Percentiles rank a stretch among this genome's conserved stretches.
Conservation (phyloP, 2,329 filamentous ascomycete species). For the Ceratocystis cubensis region DNA sequence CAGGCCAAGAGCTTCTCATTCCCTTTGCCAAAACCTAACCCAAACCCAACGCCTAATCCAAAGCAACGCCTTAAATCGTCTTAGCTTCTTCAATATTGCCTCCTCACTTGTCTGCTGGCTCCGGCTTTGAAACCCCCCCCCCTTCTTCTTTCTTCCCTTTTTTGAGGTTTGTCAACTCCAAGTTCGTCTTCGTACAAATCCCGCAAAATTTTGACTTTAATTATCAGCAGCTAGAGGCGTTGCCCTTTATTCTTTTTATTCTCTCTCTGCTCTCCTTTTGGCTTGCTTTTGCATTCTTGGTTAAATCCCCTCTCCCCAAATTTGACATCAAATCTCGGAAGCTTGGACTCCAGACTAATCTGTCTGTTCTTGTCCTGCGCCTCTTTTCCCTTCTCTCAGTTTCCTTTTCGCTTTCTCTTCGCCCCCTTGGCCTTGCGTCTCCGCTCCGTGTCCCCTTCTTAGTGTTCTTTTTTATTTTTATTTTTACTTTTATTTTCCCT, state of each 20-base stretch:
- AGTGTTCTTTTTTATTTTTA: background rate
- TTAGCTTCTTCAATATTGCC: background rate
- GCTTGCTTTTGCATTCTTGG: background rate
- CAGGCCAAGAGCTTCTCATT: too few relatives aligned
- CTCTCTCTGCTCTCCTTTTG: background rate
- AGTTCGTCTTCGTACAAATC: constrained; percentile 9
- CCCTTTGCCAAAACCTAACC: too few relatives aligned
- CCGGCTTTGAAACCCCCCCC: background rate
- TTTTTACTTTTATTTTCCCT: background rate
- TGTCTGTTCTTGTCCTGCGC: background rate
- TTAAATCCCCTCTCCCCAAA: background rate
- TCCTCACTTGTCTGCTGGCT: background rate
- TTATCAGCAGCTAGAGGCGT: too few relatives aligned
- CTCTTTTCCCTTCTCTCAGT: background rate
- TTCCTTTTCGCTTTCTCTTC: background rate
- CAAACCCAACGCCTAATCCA: too few relatives aligned
- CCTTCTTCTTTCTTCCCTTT: background rate
- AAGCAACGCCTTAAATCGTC: background rate
- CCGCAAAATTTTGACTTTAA: background rate
- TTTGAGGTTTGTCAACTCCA: background rate
- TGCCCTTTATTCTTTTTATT: background rate
- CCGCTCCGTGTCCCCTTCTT: constrained; percentile 1
- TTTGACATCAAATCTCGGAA: constrained; percentile 3
- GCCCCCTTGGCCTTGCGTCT: constrained; percentile 3
- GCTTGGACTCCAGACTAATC: constrained; percentile 1